Conservation (phyloP, 1,139 yeast species). For the Eremothecium coryli region DNA sequence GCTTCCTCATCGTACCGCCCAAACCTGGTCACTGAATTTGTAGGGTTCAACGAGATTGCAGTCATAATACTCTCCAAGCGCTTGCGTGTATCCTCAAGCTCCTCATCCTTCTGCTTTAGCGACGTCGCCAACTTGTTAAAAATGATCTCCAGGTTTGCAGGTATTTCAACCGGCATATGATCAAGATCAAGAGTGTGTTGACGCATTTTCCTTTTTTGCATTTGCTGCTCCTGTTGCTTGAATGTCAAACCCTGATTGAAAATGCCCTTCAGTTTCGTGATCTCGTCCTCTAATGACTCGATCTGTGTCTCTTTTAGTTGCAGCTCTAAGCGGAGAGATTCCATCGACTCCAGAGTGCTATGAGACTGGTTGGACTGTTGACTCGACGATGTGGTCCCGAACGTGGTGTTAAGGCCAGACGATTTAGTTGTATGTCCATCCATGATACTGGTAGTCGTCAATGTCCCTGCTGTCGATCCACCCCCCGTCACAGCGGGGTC, state of each 20-base stretch:
- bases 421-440: slow-evolving; percentile 2
- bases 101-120: slow-evolving; percentile 44
- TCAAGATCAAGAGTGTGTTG: slow-evolving; percentile 5
- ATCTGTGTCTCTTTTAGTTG: slow-evolving; percentile 35
- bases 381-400: slow-evolving; percentile 7
- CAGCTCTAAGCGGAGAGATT: slow-evolving; percentile 24
- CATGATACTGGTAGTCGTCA: slow-evolving; percentile 10
- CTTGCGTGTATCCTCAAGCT: slow-evolving; percentile 49
- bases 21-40: slow-evolving; percentile 35
- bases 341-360: slow-evolving; percentile 7
- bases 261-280: slow-evolving; percentile 26
- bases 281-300: slow-evolving; percentile 33
- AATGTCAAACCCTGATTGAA: slow-evolving; percentile 17
- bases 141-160: slow-evolving; percentile 28
- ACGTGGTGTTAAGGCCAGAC: slow-evolving; percentile 10
- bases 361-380: slow-evolving; percentile 3
- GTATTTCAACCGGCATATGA: slow-evolving; percentile 12
- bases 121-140: slow-evolving; percentile 35
- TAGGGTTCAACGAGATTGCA: slow-evolving; percentile 41
- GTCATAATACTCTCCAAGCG: slow-evolving; percentile 58
- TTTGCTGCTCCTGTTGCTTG: slow-evolving; percentile 13
- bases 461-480: slow-evolving; percentile 9
- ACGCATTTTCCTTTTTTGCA: slow-evolving; percentile 3
- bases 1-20: slow-evolving; percentile 68
- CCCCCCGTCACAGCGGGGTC: slow-evolving; percentile 7